Evolutionary conservation across 352 stramenopile species (phyloP).

Genomic region (Phytophthora sp.): DNA sequence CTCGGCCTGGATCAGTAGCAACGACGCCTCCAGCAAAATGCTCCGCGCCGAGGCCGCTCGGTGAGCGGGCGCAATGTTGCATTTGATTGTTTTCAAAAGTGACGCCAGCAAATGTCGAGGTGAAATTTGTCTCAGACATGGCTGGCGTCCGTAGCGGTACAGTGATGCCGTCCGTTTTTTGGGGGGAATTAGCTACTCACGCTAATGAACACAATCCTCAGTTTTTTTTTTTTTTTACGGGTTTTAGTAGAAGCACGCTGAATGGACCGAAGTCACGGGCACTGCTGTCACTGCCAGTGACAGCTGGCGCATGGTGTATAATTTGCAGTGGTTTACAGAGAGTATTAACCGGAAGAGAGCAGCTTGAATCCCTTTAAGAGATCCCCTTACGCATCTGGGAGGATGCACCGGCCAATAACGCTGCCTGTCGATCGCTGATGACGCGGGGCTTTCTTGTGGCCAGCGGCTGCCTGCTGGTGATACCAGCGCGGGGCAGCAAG

Average conservation of each 20-base stretch:
- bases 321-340: too few relatives aligned
- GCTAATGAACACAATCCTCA: constrained; percentile 29
- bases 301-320: too few relatives aligned
- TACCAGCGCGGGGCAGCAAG: neutral
- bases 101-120: too few relatives aligned
- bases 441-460: constrained; percentile 8
- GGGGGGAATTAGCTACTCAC: constrained; percentile 29
- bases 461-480: neutral
- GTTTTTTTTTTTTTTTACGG: too few relatives aligned
- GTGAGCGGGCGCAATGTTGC: too few relatives aligned
- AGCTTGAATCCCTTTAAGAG: neutral
- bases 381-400: constrained; percentile 21
- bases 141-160: too few relatives aligned
- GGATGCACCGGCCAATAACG: constrained; percentile 31
- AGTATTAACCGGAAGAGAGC: constrained; percentile 6
- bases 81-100: too few relatives aligned
- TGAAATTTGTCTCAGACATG: too few relatives aligned
- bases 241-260: too few relatives aligned
- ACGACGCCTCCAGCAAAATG: constrained; percentile 74
- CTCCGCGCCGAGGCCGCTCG: constrained; percentile 50
- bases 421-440: constrained; percentile 6
- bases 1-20: constrained; percentile 73
- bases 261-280: too few relatives aligned
- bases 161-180: constrained; percentile 13
- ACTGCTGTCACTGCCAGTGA: too few relatives aligned